Evolutionary conservation across 1,284 basidiomycete species (phyloP), one percentile per base, ranked within the genome.

Genomic region (Cronartium quercuum): DNA sequence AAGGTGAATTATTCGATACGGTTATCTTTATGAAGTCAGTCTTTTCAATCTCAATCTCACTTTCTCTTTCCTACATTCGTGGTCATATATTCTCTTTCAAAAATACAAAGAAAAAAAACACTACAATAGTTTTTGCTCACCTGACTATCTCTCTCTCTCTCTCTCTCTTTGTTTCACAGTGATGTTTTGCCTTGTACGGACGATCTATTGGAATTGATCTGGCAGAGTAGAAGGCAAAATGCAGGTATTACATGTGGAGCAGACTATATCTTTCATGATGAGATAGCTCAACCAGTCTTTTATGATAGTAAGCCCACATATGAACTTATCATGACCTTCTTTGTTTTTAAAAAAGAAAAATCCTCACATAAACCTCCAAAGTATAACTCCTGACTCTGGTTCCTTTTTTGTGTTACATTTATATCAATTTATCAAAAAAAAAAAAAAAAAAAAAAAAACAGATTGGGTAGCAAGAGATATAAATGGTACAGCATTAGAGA

Each of bases 211-310:
- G 94, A 97, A 84, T 88, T 97, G 80, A 93, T 97, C 81, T 96
- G 90, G 90, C 94, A 97, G 83, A 89, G 87, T 79, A 86, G 94
- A 66, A 83, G 85, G 76, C 93, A 96, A 83, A 96, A 95, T 82
- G 94, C 94, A 0, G 94, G 94, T 15, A 94, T 96, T 81, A 96
- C 94, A 21, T 96, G 94, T 81, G 94, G 94, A 0, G 89, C 93
- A 1, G 94, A 97, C 82, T 96, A 96, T 84, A 96, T 96, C 91
- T 97, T 92, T 84, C 94, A 96, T 83, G 88, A 93, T 62, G 92
- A 95, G 75, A 90, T 96, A 77, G 90, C 88, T 78, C 78, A 87
- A 84, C 47, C 24, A 10, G 47, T 66, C 57, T 66, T 76, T 60
- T 63, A 66, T 18, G 76, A 65, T 47, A 71, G 69, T 58, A 60